These are phyloP conservation scores for Tetracentron sinense DNA, from an alignment of 164 flowering plant genomes.

Conservation along the genomic window DNA sequence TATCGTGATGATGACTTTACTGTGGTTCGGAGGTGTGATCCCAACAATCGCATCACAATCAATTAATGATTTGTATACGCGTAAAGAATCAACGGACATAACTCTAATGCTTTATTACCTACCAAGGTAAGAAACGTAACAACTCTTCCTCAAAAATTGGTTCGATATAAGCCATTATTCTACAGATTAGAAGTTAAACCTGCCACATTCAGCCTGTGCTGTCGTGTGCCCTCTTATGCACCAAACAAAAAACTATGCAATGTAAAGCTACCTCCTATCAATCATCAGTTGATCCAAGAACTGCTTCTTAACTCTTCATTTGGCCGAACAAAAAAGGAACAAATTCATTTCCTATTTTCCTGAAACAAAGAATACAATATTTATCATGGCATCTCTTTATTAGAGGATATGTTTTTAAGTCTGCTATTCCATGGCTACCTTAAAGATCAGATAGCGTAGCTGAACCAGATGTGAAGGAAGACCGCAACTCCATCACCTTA, in stretches of 20 bases:
- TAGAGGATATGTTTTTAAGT: not conserved
- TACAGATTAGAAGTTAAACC: too few species aligned
- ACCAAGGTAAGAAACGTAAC: too few species aligned
- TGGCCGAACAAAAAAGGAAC: too few species aligned
- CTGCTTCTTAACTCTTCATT: constrained; percentile 61
- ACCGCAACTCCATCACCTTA: constrained; percentile 81
- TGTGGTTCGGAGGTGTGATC: too few species aligned
- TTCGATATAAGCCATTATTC: too few species aligned
- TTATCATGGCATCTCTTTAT: not conserved
- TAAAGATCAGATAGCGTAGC: constrained; percentile 65
- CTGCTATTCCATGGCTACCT: constrained; percentile 38
- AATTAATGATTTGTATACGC: too few species aligned
- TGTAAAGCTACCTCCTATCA: constrained; percentile 15
- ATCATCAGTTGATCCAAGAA: constrained; percentile 50
- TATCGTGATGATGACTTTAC: too few species aligned
- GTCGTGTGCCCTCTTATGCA: not conserved
- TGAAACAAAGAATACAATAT: constrained; percentile 21
- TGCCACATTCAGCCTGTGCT: too few species aligned
- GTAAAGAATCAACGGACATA: too few species aligned
- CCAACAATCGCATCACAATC: too few species aligned
- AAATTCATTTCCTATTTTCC: constrained; percentile 74
- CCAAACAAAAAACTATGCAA: not conserved
- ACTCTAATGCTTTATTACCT: too few species aligned
- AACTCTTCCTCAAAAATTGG: too few species aligned
- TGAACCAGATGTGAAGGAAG: constrained; percentile 85